phyloP scores from a whole-genome alignment of 2,329 filamentous ascomycete genomes.

The Lachnellula occidentalis region DNA sequence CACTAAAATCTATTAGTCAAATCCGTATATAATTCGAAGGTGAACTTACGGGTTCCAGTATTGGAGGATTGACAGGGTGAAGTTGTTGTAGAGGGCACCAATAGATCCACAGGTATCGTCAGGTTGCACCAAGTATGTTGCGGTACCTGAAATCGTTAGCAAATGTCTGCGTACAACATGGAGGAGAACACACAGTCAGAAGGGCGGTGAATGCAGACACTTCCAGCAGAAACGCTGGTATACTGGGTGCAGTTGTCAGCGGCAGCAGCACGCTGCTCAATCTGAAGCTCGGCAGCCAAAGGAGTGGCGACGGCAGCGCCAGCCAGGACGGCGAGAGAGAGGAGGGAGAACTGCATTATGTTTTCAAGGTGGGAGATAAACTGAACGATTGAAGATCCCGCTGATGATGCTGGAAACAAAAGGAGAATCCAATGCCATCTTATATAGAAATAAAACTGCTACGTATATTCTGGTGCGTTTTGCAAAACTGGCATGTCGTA shows the following conservation, averaged over 20 bases:
- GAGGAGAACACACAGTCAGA: background rate
- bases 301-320: constrained; percentile 2
- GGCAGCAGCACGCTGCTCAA: background rate
- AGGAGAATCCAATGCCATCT: background rate
- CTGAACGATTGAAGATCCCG: background rate
- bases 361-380: background rate
- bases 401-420: background rate
- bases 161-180: background rate
- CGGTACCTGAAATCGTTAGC: background rate
- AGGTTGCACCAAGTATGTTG: constrained; percentile 8
- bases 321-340: constrained; percentile 2
- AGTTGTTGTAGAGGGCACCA: constrained; percentile 2
- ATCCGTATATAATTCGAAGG: background rate
- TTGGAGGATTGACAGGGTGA: constrained; percentile 5
- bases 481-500: background rate
- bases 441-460: background rate
- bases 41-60: constrained; percentile 9
- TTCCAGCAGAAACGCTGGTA: constrained; percentile 4
- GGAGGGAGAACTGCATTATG: constrained; percentile 7
- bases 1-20: constrained; percentile 35
- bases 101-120: constrained; percentile 7
- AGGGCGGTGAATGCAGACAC: constrained; percentile 9
- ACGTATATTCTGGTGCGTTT: background rate
- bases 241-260: constrained; percentile 8
- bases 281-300: background rate